phyloP scores from a whole-genome alignment of 2,329 filamentous ascomycete species.

The Colletotrichum costaricense region DNA sequence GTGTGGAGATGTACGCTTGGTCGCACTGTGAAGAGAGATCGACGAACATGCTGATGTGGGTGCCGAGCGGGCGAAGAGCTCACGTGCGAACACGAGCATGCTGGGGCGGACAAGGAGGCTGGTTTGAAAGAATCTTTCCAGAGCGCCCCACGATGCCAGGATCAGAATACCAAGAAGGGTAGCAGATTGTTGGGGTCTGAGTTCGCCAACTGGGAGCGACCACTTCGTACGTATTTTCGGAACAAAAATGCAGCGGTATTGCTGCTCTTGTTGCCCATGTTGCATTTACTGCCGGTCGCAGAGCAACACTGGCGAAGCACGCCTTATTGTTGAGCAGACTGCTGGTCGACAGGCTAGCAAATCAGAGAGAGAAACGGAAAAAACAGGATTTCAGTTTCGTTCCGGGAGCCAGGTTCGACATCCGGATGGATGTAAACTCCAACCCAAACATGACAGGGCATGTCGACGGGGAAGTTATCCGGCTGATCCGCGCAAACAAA shows the following conservation, averaged over 20 bases:
- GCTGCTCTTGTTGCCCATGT: neutral
- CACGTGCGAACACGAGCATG: slow-evolving; percentile 25
- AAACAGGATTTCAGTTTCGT: neutral
- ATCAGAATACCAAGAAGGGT: neutral
- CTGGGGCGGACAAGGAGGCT: slow-evolving; percentile 15
- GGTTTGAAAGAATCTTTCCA: neutral
- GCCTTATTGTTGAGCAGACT: neutral
- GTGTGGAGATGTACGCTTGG: slow-evolving; percentile 7
- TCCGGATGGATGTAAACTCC: neutral
- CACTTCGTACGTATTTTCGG: too few species aligned
- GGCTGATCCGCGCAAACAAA: neutral
- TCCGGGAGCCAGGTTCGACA: neutral
- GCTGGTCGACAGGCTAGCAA: neutral
- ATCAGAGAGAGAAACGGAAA: neutral
- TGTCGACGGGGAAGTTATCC: neutral
- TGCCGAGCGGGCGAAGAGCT: neutral
- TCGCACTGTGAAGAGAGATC: slow-evolving; percentile 15
- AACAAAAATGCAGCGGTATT: neutral
- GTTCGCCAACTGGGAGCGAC: too few species aligned
- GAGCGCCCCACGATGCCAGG: neutral
- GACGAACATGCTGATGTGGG: neutral
- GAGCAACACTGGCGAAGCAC: neutral
- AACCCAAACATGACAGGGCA: neutral
- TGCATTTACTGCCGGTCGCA: neutral
- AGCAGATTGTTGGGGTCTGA: neutral